These are phyloP conservation scores for Pisolithus microcarpus DNA, from an alignment of 768 basidiomycete genomes.

Conservation along the genomic window DNA sequence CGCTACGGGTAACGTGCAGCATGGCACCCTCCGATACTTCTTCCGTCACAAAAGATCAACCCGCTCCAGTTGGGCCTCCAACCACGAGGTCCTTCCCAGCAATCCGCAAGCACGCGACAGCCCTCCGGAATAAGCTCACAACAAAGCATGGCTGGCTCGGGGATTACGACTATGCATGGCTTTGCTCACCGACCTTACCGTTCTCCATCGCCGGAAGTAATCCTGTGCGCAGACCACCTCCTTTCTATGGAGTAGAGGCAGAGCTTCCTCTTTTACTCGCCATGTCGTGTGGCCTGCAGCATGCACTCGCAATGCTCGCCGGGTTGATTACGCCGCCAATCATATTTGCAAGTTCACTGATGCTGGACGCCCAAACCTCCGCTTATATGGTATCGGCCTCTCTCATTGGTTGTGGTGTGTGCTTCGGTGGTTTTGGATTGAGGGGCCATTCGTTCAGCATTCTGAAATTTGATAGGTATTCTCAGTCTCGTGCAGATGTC, in stretches of 20 bases:
- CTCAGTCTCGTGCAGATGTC: slow-evolving; percentile 77
- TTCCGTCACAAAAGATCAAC: slow-evolving; percentile 12
- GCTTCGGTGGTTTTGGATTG: not conserved
- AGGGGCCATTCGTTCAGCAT: not conserved
- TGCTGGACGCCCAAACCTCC: slow-evolving; percentile 48
- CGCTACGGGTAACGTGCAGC: not conserved
- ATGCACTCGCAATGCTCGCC: slow-evolving; percentile 76
- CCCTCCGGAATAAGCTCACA: slow-evolving; percentile 32
- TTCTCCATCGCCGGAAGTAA: slow-evolving; percentile 35
- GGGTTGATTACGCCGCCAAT: slow-evolving; percentile 81
- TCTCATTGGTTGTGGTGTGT: slow-evolving; percentile 68
- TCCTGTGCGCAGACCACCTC: slow-evolving; percentile 35
- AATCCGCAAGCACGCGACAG: slow-evolving; percentile 4
- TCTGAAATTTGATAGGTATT: slow-evolving; percentile 43
- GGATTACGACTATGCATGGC: slow-evolving; percentile 71
- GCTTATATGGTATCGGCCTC: slow-evolving; percentile 79
- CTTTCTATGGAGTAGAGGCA: slow-evolving; percentile 69
- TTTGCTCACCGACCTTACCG: slow-evolving; percentile 65
- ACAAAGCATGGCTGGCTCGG: slow-evolving; percentile 73
- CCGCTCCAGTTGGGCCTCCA: slow-evolving; percentile 8
- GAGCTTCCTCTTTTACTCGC: slow-evolving; percentile 70
- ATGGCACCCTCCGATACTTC: not conserved
- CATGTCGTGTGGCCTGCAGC: slow-evolving; percentile 65
- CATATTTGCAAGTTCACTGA: slow-evolving; percentile 61
- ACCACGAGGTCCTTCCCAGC: slow-evolving; percentile 1